phyloP scores from a whole-genome alignment of 148 eudicot genomes.

The Limonium bicolor region DNA sequence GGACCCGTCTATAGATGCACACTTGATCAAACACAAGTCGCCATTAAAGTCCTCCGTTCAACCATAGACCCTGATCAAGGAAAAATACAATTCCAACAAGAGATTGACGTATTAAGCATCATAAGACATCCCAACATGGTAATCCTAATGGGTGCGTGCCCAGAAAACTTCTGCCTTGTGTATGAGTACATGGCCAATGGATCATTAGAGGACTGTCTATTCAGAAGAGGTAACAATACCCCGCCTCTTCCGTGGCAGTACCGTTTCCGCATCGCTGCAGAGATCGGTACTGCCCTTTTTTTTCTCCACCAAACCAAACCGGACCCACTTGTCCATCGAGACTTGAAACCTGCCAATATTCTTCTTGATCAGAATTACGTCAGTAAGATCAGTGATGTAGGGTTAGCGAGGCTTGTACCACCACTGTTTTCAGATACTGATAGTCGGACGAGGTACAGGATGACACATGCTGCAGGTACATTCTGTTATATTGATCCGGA shows the following conservation, averaged over 20 bases:
- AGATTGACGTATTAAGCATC: conserved; percentile 67
- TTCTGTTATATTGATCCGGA: conserved; percentile 90
- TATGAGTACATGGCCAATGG: conserved; percentile 79
- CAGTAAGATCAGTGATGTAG: conserved; percentile 71
- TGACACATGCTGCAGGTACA: conserved; percentile 84
- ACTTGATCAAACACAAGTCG: conserved; percentile 65
- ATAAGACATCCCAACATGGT: conserved; percentile 89
- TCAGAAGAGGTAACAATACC: conserved; percentile 31
- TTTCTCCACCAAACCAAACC: conserved; percentile 68
- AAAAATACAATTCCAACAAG: conserved; percentile 48
- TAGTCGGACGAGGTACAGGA: conserved; percentile 35
- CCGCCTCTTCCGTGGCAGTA: conserved; percentile 50
- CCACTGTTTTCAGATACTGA: conserved; percentile 34
- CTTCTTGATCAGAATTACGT: conserved; percentile 44
- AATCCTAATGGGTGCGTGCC: conserved; percentile 77
- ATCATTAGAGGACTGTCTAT: conserved; percentile 69
- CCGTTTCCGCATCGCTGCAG: conserved; percentile 61
- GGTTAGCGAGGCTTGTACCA: conserved; percentile 60
- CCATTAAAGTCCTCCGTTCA: conserved; percentile 68
- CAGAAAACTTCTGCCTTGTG: conserved; percentile 68
- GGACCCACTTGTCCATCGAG: conserved; percentile 79
- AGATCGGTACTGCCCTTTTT: conserved; percentile 50
- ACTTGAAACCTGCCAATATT: conserved; percentile 81
- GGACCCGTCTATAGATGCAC: conserved; percentile 68
- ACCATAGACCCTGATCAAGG: conserved; percentile 65